These are phyloP conservation scores for Diplodia seriata DNA, from an alignment of 2,329 filamentous ascomycete species.

Conservation along the genomic window DNA sequence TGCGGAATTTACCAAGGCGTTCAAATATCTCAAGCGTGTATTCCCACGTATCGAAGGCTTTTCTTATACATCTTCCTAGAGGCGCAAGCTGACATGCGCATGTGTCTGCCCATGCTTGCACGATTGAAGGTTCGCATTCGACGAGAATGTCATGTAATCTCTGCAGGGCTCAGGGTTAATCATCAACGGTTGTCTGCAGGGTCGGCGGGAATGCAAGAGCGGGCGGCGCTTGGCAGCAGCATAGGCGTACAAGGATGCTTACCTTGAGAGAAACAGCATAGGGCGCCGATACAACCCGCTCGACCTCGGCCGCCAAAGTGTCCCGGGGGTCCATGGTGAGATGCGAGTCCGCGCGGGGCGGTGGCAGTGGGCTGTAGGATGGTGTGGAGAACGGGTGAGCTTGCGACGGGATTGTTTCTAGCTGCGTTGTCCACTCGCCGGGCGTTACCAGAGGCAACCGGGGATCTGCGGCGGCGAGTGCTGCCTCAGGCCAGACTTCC, in stretches of 20 bases:
- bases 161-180: conserved; percentile 37
- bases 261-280: conserved; percentile 61
- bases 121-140: conserved; percentile 43
- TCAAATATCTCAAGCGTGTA: conserved; percentile 59
- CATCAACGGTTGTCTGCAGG: not conserved
- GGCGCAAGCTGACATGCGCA: conserved; percentile 53
- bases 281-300: conserved; percentile 55
- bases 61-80: conserved; percentile 51
- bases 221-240: conserved; percentile 30
- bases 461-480: not conserved
- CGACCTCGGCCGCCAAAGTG: conserved; percentile 51
- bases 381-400: conserved; percentile 12
- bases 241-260: conserved; percentile 37
- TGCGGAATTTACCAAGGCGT: conserved; percentile 53
- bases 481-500: conserved; percentile 6
- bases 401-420: conserved; percentile 10
- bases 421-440: conserved; percentile 7
- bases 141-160: conserved; percentile 47
- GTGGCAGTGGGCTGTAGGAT: conserved; percentile 2
- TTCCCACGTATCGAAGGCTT: conserved; percentile 59
- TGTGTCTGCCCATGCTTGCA: conserved; percentile 55
- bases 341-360: conserved; percentile 11
- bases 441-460: conserved; percentile 28
- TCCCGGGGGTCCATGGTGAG: conserved; percentile 31
- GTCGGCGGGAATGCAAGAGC: not conserved